Percentiles rank a stretch among this genome's conserved stretches.
These are phyloP conservation scores for Metarhizium album DNA, from an alignment of 2,329 filamentous ascomycete species.

Conservation along the genomic window DNA sequence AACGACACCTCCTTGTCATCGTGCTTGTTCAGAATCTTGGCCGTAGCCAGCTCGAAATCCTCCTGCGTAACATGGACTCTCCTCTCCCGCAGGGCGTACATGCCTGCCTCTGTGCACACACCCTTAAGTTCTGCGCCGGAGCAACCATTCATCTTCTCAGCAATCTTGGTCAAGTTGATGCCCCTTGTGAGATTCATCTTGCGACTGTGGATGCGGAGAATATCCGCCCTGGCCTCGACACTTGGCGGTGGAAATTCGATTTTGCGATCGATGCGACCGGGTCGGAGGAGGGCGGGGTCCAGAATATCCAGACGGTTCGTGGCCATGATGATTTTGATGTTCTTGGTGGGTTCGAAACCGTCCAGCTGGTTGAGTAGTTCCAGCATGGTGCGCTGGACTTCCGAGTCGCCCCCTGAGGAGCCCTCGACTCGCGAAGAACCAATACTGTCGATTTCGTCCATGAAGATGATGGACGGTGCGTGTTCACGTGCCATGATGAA, in stretches of 20 bases:
- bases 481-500: constrained; percentile 99
- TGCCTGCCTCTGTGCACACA: constrained; percentile 96
- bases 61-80: constrained; percentile 98
- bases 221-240: constrained; percentile 92
- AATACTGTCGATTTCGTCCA: constrained; percentile 99
- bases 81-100: constrained; percentile 92
- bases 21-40: constrained; percentile 99
- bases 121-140: constrained; percentile 96
- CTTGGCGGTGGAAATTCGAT: constrained; percentile 98
- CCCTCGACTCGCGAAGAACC: constrained; percentile 95
- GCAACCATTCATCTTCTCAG: constrained; percentile 99
- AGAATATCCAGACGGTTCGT: constrained; percentile 97
- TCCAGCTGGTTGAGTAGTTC: constrained; percentile 97
- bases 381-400: constrained; percentile 97
- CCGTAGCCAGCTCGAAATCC: constrained; percentile 95
- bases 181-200: constrained; percentile 98
- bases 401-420: constrained; percentile 88
- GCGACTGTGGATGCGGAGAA: constrained; percentile 91
- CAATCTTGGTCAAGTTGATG: constrained; percentile 96
- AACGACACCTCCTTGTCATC: constrained; percentile 94
- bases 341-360: constrained; percentile 97
- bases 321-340: constrained; percentile 99
- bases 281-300: constrained; percentile 85
- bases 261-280: constrained; percentile 96
- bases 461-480: constrained; percentile 98